A percentile compares a stretch with the other conserved stretches of the same genome.
phyloP scores from a whole-genome alignment of 164 flowering plant species.

The Umbellularia californica region DNA sequence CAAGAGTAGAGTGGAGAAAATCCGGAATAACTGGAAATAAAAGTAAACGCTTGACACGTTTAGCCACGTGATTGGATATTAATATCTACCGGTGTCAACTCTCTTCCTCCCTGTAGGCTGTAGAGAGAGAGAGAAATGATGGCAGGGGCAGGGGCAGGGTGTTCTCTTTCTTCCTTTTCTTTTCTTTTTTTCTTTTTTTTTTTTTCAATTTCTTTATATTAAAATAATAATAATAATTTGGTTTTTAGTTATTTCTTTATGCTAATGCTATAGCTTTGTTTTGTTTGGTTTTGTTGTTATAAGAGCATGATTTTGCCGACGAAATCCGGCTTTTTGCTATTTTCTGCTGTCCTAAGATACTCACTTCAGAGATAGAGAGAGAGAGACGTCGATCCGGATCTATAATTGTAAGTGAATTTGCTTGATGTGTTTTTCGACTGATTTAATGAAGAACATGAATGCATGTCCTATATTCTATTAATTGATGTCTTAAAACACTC shows the following conservation, averaged over 20 bases:
- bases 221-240: too few species aligned
- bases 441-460: background rate
- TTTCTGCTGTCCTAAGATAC: background rate
- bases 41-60: slow-evolving; percentile 8
- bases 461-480: background rate
- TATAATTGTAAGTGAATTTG: background rate
- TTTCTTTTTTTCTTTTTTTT: too few species aligned
- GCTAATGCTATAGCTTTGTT: too few species aligned
- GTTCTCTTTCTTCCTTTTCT: too few species aligned
- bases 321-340: background rate
- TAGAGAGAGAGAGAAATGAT: background rate
- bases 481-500: background rate
- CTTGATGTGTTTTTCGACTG: background rate
- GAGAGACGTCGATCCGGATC: background rate
- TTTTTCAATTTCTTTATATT: too few species aligned
- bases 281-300: too few species aligned
- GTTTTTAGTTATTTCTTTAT: too few species aligned
- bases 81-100: slow-evolving; percentile 18
- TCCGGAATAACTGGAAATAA: background rate
- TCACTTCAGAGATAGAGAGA: background rate
- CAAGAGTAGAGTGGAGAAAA: background rate
- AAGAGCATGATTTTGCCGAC: too few species aligned
- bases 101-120: slow-evolving; percentile 1
- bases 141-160: too few species aligned
- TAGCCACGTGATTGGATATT: background rate